These are phyloP conservation scores for Gamsiella multidivaricata DNA, from an alignment of 192 early-diverging fungal species.

Conservation along the genomic window DNA sequence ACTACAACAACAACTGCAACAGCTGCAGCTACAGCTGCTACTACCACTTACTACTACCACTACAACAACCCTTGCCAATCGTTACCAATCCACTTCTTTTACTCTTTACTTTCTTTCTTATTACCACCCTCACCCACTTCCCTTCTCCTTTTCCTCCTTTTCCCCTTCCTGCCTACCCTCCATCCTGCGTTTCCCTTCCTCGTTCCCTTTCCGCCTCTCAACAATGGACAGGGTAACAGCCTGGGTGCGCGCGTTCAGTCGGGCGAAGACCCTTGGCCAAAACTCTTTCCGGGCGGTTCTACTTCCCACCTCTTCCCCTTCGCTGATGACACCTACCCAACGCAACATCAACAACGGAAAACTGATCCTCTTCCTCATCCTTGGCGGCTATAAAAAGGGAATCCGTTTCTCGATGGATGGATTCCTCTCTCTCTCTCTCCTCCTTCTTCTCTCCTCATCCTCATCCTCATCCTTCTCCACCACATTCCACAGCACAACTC, in stretches of 20 bases:
- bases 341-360: slow-evolving; percentile 5
- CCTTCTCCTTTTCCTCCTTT: slow-evolving; percentile 29
- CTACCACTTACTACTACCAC: too few species aligned
- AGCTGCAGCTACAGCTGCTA: too few species aligned
- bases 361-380: background rate
- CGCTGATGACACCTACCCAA: slow-evolving; percentile 8
- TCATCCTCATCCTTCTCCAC: background rate
- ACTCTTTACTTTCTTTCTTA: background rate
- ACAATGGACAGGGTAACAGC: slow-evolving; percentile 26
- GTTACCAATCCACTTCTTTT: background rate
- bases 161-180: slow-evolving; percentile 16
- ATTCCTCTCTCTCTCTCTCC: background rate
- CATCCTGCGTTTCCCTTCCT: slow-evolving; percentile 16
- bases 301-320: background rate
- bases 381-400: slow-evolving; percentile 10
- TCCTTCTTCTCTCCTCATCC: background rate
- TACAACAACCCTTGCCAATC: background rate
- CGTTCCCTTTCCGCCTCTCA: background rate
- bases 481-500: background rate
- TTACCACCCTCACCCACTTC: background rate
- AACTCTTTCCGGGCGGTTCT: slow-evolving; percentile 5
- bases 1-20: too few species aligned
- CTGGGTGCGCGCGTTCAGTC: slow-evolving; percentile 18
- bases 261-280: slow-evolving; percentile 15
- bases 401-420: slow-evolving; percentile 3